Conservation (phyloP, 2,329 filamentous ascomycete genomes). For the Cladosporium sp. region DNA sequence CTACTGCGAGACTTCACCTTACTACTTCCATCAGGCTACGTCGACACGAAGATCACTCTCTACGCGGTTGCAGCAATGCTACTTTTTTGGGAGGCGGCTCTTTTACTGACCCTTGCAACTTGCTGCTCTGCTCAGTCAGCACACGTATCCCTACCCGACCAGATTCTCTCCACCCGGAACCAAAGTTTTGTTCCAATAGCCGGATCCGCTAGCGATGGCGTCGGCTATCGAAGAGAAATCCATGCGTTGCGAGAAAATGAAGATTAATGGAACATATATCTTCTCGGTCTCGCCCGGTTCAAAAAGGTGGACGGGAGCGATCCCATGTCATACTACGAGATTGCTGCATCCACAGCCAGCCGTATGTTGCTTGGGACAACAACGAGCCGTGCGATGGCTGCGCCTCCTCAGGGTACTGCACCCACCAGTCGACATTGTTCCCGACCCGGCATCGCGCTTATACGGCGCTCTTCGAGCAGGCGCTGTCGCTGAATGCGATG, state of each 20-base stretch:
- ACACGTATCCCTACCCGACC: too few species aligned
- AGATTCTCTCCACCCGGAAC: too few species aligned
- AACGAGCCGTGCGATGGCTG: conserved; percentile 9
- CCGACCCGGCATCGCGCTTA: conserved; percentile 18
- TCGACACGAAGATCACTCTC: too few species aligned
- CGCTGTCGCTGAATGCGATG: conserved; percentile 9
- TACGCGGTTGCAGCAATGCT: too few species aligned
- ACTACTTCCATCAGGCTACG: too few species aligned
- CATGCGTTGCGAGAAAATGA: conserved; percentile 9
- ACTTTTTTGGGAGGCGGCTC: too few species aligned
- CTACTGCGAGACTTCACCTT: too few species aligned
- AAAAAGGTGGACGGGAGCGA: conserved; percentile 7
- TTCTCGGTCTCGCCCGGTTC: conserved; percentile 12
- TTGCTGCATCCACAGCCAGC: conserved; percentile 16
- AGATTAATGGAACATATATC: conserved; percentile 14
- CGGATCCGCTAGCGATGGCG: too few species aligned
- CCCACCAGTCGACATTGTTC: conserved; percentile 17
- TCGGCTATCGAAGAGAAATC: conserved; percentile 12
- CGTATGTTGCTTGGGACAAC: conserved; percentile 15
- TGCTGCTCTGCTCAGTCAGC: too few species aligned
- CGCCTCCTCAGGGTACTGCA: conserved; percentile 21
- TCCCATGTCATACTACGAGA: conserved; percentile 17
- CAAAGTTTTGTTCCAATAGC: too few species aligned
- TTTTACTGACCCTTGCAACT: too few species aligned
- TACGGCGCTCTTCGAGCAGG: conserved; percentile 17